phyloP scores from a whole-genome alignment of 2,329 filamentous ascomycete genomes.

The Fusarium coicis region DNA sequence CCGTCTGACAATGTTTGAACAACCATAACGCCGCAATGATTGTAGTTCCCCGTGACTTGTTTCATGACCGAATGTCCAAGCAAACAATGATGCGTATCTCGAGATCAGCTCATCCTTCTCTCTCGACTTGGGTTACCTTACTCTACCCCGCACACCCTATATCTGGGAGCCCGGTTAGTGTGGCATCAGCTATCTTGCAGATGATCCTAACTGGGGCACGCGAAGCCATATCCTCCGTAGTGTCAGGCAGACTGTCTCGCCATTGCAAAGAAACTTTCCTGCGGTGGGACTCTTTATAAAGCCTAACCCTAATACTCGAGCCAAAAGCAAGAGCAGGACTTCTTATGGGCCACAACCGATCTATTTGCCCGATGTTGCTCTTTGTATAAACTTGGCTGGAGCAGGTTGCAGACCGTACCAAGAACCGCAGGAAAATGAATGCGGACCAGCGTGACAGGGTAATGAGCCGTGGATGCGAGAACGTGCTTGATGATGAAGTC shows the following conservation, averaged over 20 bases:
- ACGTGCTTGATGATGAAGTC: background rate
- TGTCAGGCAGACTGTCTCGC: constrained; percentile 14
- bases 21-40: constrained; percentile 13
- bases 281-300: background rate
- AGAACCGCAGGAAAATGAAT: background rate
- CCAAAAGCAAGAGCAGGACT: background rate
- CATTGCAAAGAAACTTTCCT: constrained; percentile 30
- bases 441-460: background rate
- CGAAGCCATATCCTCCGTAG: constrained; percentile 20
- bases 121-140: background rate
- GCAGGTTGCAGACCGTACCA: background rate
- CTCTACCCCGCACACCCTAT: constrained; percentile 30
- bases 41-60: background rate
- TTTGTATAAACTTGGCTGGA: background rate
- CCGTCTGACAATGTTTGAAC: background rate
- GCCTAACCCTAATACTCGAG: background rate
- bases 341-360: background rate
- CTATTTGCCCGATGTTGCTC: background rate
- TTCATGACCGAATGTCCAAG: constrained; percentile 7
- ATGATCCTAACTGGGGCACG: constrained; percentile 18
- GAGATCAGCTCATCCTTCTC: constrained; percentile 14
- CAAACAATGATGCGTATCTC: constrained; percentile 11
- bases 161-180: constrained; percentile 9
- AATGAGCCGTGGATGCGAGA: background rate
- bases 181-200: constrained; percentile 25